Percentiles rank a stretch among this genome's conserved stretches.
Evolutionary conservation across 2,329 filamentous ascomycete genomes (phyloP).

Genomic region (Diaporthe nobilis): DNA sequence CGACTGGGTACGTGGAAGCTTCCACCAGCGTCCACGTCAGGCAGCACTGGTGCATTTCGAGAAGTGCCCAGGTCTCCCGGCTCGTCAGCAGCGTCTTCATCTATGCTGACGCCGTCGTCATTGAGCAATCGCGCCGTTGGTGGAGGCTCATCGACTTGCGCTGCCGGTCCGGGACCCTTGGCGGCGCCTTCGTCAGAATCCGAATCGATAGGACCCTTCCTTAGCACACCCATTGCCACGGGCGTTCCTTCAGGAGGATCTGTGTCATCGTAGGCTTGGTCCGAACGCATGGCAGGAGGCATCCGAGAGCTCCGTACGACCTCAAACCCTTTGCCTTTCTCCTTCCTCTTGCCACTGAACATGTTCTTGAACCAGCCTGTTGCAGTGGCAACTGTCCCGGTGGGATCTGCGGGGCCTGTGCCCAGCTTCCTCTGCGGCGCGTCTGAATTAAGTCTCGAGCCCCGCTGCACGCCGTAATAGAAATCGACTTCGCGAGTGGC

Average conservation of each 20-base stretch:
- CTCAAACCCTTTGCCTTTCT: constrained; percentile 96
- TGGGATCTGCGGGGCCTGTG: constrained; percentile 95
- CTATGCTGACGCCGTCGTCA: constrained; percentile 61
- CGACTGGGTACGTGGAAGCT: constrained; percentile 76
- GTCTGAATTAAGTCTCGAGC: constrained; percentile 87
- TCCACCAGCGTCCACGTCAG: constrained; percentile 70
- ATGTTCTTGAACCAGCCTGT: constrained; percentile 89
- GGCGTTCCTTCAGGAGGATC: constrained; percentile 77
- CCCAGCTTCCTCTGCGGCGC: constrained; percentile 87
- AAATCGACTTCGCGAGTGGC: constrained; percentile 96
- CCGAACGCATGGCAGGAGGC: constrained; percentile 79
- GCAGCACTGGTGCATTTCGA: constrained; percentile 69
- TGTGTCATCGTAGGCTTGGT: constrained; percentile 73
- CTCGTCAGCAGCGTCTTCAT: constrained; percentile 60
- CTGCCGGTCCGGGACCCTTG: constrained; percentile 50
- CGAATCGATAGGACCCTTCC: constrained; percentile 74
- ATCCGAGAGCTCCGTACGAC: constrained; percentile 92
- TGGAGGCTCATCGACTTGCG: constrained; percentile 50
- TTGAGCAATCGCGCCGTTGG: constrained; percentile 57
- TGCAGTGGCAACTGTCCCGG: constrained; percentile 89
- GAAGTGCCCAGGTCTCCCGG: constrained; percentile 58
- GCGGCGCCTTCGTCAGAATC: constrained; percentile 67
- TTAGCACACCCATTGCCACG: constrained; percentile 72
- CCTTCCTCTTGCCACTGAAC: constrained; percentile 88
- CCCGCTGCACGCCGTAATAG: constrained; percentile 88